These are phyloP conservation scores for Anacardium occidentale DNA, from an alignment of 345 rosid genomes.

Conservation along the genomic window DNA sequence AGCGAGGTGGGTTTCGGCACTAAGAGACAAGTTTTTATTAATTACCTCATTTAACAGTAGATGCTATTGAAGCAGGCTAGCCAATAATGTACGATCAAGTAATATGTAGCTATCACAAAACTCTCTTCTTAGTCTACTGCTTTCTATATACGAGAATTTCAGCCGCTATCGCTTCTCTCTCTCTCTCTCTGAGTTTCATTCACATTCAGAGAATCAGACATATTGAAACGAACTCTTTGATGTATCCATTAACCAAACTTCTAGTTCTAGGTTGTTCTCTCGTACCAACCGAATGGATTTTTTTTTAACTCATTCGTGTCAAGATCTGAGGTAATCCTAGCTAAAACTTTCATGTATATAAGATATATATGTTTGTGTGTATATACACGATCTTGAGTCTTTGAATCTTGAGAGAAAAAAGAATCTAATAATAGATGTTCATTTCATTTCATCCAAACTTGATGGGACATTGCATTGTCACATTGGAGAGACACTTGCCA, in stretches of 20 bases:
- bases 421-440: neutral
- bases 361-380: neutral
- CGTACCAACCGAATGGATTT: neutral
- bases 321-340: neutral
- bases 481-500: neutral
- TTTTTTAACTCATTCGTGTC: neutral
- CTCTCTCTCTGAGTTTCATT: neutral
- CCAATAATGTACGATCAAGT: neutral
- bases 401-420: neutral
- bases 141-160: too few relatives aligned
- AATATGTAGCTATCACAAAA: neutral
- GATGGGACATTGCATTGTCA: neutral
- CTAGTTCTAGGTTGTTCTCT: too few relatives aligned
- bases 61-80: neutral
- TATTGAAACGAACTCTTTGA: neutral
- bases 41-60: neutral
- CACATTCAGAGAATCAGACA: neutral
- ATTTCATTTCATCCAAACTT: neutral
- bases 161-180: too few relatives aligned
- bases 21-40: neutral
- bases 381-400: neutral
- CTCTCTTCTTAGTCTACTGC: too few relatives aligned
- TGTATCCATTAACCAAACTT: neutral
- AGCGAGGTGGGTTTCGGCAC: slow-evolving; percentile 1
- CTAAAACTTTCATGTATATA: neutral